Conservation (phyloP, 306 rosid genomes). For the Lupinus albus region DNA sequence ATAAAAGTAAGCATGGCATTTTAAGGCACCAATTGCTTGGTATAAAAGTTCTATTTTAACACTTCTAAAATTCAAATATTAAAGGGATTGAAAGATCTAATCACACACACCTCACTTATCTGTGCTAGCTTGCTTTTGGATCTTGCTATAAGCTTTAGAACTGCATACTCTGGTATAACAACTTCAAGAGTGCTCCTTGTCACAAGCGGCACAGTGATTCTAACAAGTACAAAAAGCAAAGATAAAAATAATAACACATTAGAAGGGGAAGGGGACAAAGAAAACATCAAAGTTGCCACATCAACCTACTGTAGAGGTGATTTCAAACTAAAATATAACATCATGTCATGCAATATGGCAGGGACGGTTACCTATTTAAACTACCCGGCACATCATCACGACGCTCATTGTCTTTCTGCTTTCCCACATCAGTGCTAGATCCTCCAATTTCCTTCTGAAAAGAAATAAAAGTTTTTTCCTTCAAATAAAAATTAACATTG, state of each 20-base stretch:
- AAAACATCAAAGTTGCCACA: constrained; percentile 15
- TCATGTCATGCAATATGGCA: constrained; percentile 24
- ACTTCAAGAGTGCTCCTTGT: constrained; percentile 96
- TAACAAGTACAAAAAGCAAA: constrained; percentile 35
- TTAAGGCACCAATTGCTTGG: constrained; percentile 9
- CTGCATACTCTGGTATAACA: constrained; percentile 86
- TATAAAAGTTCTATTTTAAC: constrained; percentile 10
- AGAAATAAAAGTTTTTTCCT: constrained; percentile 5
- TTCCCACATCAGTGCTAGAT: constrained; percentile 50
- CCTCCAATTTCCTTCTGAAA: constrained; percentile 69
- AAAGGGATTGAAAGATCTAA: constrained; percentile 27
- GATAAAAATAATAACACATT: constrained; percentile 10
- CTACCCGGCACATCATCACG: constrained; percentile 67
- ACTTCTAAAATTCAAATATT: constrained; percentile 30
- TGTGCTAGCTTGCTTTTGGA: constrained; percentile 93
- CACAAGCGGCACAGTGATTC: constrained; percentile 85
- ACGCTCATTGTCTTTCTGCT: constrained; percentile 73
- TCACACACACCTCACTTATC: constrained; percentile 83
- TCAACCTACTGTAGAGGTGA: constrained; percentile 22
- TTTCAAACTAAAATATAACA: constrained; percentile 27
- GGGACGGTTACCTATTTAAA: constrained; percentile 68
- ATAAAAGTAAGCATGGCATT: constrained; percentile 9
- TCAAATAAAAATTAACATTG: constrained; percentile 25
- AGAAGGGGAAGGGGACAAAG: constrained; percentile 10
- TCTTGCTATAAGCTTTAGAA: constrained; percentile 82